Evolutionary conservation across 352 stramenopile species (phyloP).

Genomic region (Pythium oligandrum): DNA sequence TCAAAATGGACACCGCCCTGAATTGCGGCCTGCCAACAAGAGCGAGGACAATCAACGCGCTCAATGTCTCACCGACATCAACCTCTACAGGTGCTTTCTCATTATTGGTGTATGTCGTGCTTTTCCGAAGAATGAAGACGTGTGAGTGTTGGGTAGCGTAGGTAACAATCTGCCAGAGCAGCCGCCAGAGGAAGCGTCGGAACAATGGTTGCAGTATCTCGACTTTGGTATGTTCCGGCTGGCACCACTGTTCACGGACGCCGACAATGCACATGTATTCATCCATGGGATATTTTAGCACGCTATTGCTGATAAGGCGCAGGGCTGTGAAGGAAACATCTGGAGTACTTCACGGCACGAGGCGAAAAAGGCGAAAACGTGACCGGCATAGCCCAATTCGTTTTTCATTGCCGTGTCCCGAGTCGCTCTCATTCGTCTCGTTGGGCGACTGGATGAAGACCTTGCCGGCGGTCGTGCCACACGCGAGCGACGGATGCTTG

Average conservation of each 20-base stretch:
- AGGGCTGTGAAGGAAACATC: slow-evolving; percentile 50
- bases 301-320: slow-evolving; percentile 51
- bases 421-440: slow-evolving; percentile 61
- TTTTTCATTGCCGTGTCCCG: slow-evolving; percentile 26
- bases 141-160: too few relatives aligned
- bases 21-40: too few relatives aligned
- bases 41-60: too few relatives aligned
- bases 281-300: slow-evolving; percentile 50
- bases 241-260: slow-evolving; percentile 21
- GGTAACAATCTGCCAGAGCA: too few relatives aligned
- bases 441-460: slow-evolving; percentile 54
- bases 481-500: too few relatives aligned
- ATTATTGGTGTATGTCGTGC: too few relatives aligned
- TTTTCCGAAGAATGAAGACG: too few relatives aligned
- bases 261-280: slow-evolving; percentile 10
- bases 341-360: slow-evolving; percentile 18
- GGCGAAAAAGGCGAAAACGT: neutral
- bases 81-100: too few relatives aligned
- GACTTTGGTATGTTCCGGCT: slow-evolving; percentile 58
- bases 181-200: slow-evolving; percentile 12
- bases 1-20: too few relatives aligned
- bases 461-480: slow-evolving; percentile 11
- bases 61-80: too few relatives aligned
- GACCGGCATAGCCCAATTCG: neutral
- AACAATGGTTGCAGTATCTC: slow-evolving; percentile 57